These are phyloP conservation scores for Gynochthodes officinalis DNA, from an alignment of 257 asterid species.

Conservation along the genomic window DNA sequence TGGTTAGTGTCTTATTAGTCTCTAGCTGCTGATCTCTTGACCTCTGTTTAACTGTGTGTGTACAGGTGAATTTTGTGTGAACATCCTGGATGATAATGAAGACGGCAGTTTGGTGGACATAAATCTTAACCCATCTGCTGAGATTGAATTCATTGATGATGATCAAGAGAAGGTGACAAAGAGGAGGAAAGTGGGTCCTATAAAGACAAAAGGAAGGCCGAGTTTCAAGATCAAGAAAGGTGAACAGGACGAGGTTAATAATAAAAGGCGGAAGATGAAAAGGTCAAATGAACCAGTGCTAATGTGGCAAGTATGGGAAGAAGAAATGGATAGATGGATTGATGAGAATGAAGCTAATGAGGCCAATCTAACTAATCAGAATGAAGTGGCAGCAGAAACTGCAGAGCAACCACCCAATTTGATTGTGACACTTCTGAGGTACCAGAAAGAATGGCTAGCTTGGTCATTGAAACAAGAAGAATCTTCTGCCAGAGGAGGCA, in stretches of 20 bases:
- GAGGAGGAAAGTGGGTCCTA: conserved; percentile 15
- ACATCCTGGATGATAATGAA: conserved; percentile 6
- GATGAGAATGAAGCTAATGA: conserved; percentile 48
- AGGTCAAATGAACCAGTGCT: conserved; percentile 42
- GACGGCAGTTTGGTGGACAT: neutral
- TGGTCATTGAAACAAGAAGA: conserved; percentile 95
- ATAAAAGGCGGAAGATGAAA: conserved; percentile 47
- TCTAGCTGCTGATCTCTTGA: neutral
- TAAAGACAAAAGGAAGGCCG: neutral
- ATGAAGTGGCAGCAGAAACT: conserved; percentile 51
- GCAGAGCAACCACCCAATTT: conserved; percentile 68
- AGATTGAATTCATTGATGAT: neutral
- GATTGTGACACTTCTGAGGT: conserved; percentile 73
- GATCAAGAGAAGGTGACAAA: conserved; percentile 9
- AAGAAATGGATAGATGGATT: conserved; percentile 66
- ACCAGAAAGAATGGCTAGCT: conserved; percentile 94
- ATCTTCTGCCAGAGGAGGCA: conserved; percentile 73
- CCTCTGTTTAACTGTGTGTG: neutral
- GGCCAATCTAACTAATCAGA: conserved; percentile 50
- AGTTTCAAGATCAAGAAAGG: neutral
- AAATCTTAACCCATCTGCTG: neutral
- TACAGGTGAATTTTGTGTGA: conserved; percentile 6
- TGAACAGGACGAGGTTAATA: conserved; percentile 20
- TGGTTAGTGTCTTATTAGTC: neutral
- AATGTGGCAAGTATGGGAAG: conserved; percentile 75